Percentiles rank a stretch among this genome's conserved stretches.
phyloP scores from a whole-genome alignment of 139 green algal species.

The Chlamydomonas eustigma region DNA sequence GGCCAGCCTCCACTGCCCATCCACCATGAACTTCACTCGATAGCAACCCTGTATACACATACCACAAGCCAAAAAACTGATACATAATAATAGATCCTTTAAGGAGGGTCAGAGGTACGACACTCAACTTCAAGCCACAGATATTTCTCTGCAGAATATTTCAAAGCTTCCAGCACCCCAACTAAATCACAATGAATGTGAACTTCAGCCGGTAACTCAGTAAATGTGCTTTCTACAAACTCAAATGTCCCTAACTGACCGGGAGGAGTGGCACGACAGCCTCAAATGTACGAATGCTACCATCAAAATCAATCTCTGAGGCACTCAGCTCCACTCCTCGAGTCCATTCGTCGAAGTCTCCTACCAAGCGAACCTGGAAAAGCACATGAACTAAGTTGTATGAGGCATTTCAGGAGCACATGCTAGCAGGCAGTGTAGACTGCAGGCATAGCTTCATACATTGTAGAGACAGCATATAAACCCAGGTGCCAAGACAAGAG shows the following conservation, averaged over 20 bases:
- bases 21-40: constrained; percentile 53
- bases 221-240: not conserved
- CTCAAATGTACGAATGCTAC: constrained; percentile 44
- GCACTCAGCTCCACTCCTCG: constrained; percentile 46
- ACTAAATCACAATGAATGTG: too few species aligned
- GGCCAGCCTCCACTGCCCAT: constrained; percentile 47
- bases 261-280: constrained; percentile 37
- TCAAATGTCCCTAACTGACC: constrained; percentile 7
- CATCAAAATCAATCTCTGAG: constrained; percentile 46
- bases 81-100: too few species aligned
- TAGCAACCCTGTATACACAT: constrained; percentile 51
- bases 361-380: constrained; percentile 43
- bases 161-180: too few species aligned
- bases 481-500: not conserved
- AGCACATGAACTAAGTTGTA: not conserved
- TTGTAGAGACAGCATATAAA: too few species aligned
- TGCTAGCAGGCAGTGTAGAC: too few species aligned
- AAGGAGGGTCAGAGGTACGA: too few species aligned
- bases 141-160: too few species aligned
- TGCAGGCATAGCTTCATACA: too few species aligned
- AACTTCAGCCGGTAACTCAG: too few species aligned
- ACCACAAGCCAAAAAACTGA: not conserved
- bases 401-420: not conserved
- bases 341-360: constrained; percentile 66
- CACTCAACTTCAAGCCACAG: too few species aligned